These are phyloP conservation scores for Desmodesmus armatus DNA, from an alignment of 139 green algal species.

Conservation along the genomic window DNA sequence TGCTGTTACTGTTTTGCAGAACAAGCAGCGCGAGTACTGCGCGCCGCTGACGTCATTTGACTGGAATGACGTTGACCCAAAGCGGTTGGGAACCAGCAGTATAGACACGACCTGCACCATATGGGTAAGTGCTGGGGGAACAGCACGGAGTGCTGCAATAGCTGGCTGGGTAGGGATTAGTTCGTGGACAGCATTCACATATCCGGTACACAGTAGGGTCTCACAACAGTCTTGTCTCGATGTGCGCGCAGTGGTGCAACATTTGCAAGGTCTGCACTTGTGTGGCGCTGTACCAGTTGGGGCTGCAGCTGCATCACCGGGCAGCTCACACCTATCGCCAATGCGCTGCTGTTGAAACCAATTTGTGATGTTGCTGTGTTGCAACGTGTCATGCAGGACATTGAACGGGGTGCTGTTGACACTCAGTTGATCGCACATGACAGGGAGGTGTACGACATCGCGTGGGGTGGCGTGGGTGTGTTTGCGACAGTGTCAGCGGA, in stretches of 20 bases:
- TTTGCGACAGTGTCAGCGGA: constrained; percentile 97
- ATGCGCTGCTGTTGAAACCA: too few relatives aligned
- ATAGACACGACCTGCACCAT: constrained; percentile 99
- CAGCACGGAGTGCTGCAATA: too few relatives aligned
- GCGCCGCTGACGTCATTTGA: constrained; percentile 98
- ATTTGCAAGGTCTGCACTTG: too few relatives aligned
- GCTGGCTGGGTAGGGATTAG: too few relatives aligned
- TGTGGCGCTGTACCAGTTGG: too few relatives aligned
- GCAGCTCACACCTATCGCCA: too few relatives aligned
- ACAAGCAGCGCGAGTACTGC: constrained; percentile 90
- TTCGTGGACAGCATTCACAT: too few relatives aligned
- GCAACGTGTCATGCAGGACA: constrained; percentile 2
- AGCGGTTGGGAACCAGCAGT: constrained; percentile 88
- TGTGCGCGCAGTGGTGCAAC: too few relatives aligned
- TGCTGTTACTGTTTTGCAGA: constrained; percentile 57
- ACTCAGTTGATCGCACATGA: constrained; percentile 96
- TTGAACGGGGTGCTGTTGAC: constrained; percentile 86
- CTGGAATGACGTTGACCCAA: constrained; percentile 94
- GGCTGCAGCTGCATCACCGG: too few relatives aligned
- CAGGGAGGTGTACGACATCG: constrained; percentile 98
- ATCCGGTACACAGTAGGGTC: too few relatives aligned
- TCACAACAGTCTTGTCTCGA: too few relatives aligned
- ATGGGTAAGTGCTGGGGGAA: constrained; percentile 86
- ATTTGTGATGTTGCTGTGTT: too few relatives aligned
- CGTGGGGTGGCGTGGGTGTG: constrained; percentile 94